Evolutionary conservation across 1,139 yeast genomes (phyloP).

Genomic region (Blastobotrys serpentis): DNA sequence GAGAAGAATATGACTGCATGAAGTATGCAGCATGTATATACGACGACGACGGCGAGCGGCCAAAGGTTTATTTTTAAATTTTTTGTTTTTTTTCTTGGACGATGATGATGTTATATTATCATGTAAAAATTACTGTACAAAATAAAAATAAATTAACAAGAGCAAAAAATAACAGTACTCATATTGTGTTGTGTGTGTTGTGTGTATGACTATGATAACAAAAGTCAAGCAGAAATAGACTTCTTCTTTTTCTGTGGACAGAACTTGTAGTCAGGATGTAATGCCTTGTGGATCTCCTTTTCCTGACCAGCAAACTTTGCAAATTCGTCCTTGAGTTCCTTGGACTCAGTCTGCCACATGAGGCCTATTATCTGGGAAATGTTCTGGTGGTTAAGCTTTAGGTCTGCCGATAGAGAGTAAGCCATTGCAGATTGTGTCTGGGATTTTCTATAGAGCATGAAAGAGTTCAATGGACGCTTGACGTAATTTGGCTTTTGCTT

Average conservation of each 20-base stretch:
- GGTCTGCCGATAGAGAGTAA: conserved; percentile 40
- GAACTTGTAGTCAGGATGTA: conserved; percentile 48
- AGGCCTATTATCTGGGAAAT: conserved; percentile 47
- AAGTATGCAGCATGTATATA: too few relatives aligned
- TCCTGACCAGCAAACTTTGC: conserved; percentile 43
- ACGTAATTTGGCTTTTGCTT: conserved; percentile 35
- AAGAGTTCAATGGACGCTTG: conserved; percentile 51
- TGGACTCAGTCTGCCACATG: conserved; percentile 48
- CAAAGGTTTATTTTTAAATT: too few relatives aligned
- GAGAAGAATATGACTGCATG: too few relatives aligned
- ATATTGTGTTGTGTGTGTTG: too few relatives aligned
- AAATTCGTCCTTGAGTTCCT: conserved; percentile 42
- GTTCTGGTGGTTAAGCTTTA: conserved; percentile 44
- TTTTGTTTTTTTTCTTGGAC: too few relatives aligned
- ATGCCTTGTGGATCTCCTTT: conserved; percentile 43
- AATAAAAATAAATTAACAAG: conserved; percentile 1
- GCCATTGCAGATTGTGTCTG: conserved; percentile 47
- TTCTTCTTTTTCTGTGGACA: conserved; percentile 41
- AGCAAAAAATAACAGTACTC: conserved; percentile 8
- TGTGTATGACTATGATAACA: too few relatives aligned
- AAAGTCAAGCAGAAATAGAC: conserved; percentile 11
- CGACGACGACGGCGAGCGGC: too few relatives aligned
- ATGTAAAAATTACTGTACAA: conserved; percentile 4
- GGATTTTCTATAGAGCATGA: conserved; percentile 49
- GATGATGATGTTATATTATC: neutral